Percentiles rank a stretch among this genome's conserved stretches.
phyloP scores from a whole-genome alignment of 805 yeast species.

The Barnettozyma siamensis region DNA sequence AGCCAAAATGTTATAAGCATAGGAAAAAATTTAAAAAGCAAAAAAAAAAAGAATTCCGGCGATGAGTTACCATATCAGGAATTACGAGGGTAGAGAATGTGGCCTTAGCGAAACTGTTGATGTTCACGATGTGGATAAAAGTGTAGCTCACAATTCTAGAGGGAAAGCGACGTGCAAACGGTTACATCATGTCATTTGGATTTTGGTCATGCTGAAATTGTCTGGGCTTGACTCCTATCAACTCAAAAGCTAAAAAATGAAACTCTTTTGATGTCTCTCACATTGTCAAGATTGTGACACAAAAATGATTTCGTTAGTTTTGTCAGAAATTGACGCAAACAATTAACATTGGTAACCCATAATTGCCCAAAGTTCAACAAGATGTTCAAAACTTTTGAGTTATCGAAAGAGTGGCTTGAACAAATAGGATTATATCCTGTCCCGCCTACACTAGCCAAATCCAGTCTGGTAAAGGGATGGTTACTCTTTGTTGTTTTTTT shows the following conservation, averaged over 20 bases:
- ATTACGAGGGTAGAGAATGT: slow-evolving; percentile 2
- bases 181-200: too few relatives aligned
- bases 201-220: too few relatives aligned
- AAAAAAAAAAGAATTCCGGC: slow-evolving; percentile 1
- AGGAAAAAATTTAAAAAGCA: not conserved
- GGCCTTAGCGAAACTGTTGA: too few relatives aligned
- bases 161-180: too few relatives aligned
- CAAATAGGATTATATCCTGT: slow-evolving; percentile 20
- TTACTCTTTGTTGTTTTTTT: slow-evolving; percentile 9
- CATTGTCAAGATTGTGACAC: slow-evolving; percentile 2
- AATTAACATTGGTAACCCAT: too few relatives aligned
- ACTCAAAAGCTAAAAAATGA: too few relatives aligned
- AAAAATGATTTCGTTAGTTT: not conserved
- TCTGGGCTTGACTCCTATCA: too few relatives aligned
- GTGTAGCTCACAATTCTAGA: too few relatives aligned
- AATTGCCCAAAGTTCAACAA: not conserved
- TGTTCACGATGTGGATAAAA: too few relatives aligned
- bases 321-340: too few relatives aligned
- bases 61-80: slow-evolving; percentile 1
- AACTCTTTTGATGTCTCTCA: too few relatives aligned
- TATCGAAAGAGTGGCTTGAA: slow-evolving; percentile 13
- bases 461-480: slow-evolving; percentile 19
- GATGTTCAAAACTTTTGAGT: not conserved
- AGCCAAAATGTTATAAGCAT: too few relatives aligned
- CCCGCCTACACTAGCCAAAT: slow-evolving; percentile 14